A percentile compares a stretch with the other conserved stretches of the same genome.
Conservation (phyloP, 1,284 basidiomycete genomes). For the Neolentinus lepideus region DNA sequence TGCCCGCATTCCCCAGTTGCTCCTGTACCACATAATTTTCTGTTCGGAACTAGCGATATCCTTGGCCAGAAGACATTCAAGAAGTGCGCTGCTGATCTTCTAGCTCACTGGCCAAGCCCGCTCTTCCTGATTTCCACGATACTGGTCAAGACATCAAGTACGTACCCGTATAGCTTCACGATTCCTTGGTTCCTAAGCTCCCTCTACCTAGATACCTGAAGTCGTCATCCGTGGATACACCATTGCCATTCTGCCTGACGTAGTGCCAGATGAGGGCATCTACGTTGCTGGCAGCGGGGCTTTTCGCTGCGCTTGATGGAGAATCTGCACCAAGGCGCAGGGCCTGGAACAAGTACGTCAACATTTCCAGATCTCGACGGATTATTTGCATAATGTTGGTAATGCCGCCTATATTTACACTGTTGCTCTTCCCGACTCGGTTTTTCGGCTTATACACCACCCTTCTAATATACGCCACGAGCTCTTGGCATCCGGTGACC, state of each 20-base stretch:
- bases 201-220: slow-evolving; percentile 42
- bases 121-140: slow-evolving; percentile 80
- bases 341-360: slow-evolving; percentile 52
- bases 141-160: slow-evolving; percentile 66
- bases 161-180: slow-evolving; percentile 12
- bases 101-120: slow-evolving; percentile 38
- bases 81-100: slow-evolving; percentile 39
- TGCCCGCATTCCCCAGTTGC: too few relatives aligned
- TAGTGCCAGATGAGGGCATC: slow-evolving; percentile 40
- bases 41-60: slow-evolving; percentile 54
- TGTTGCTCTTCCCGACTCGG: background rate
- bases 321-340: slow-evolving; percentile 39
- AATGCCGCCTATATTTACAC: slow-evolving; percentile 73
- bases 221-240: slow-evolving; percentile 38
- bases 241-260: slow-evolving; percentile 51
- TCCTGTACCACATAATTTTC: slow-evolving; percentile 41
- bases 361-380: slow-evolving; percentile 48
- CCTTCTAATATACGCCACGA: slow-evolving; percentile 56
- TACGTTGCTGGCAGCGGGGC: slow-evolving; percentile 65
- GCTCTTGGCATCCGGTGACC: slow-evolving; percentile 66
- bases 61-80: slow-evolving; percentile 47
- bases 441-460: background rate
- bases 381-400: slow-evolving; percentile 73
- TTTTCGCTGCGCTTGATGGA: slow-evolving; percentile 68
- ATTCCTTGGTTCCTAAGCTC: background rate